phyloP scores from a whole-genome alignment of 208 protist genomes.

The Leishmania martiniquensis region DNA sequence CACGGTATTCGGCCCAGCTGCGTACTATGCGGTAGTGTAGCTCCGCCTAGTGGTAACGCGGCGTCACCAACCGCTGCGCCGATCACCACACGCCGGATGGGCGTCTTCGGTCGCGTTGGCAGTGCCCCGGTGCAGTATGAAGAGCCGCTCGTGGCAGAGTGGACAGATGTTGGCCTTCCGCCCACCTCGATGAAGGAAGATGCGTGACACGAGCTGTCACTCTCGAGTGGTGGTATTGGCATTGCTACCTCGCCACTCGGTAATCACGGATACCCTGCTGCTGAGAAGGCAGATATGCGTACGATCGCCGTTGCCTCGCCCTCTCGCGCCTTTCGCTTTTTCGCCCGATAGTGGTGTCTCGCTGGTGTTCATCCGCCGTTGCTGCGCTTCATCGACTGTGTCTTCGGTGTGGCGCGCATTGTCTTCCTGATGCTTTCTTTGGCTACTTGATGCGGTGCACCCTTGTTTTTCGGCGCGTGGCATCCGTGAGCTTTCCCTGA shows the following conservation, averaged over 20 bases:
- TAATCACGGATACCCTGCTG: background rate
- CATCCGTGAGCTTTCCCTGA: background rate
- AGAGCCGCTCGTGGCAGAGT: conserved; percentile 48
- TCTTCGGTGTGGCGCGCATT: too few species aligned
- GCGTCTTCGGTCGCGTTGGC: conserved; percentile 16
- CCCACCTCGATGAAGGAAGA: conserved; percentile 21
- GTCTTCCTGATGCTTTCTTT: too few species aligned
- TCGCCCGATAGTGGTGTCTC: background rate
- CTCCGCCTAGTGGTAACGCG: conserved; percentile 17
- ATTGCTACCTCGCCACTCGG: background rate
- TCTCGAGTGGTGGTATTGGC: background rate
- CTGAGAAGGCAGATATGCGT: background rate
- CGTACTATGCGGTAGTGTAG: conserved; percentile 20
- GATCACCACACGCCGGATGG: conserved; percentile 18
- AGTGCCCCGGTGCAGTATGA: conserved; percentile 32
- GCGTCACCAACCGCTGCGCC: conserved; percentile 20
- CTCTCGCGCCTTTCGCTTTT: background rate
- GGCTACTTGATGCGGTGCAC: too few species aligned
- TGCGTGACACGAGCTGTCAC: background rate
- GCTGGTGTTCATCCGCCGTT: background rate
- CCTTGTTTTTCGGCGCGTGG: background rate
- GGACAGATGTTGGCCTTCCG: conserved; percentile 41
- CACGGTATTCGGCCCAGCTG: conserved; percentile 54
- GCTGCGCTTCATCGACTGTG: too few species aligned
- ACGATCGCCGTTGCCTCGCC: too few species aligned